Conservation (phyloP, 1,139 yeast species). For the Yueomyces sp. region DNA sequence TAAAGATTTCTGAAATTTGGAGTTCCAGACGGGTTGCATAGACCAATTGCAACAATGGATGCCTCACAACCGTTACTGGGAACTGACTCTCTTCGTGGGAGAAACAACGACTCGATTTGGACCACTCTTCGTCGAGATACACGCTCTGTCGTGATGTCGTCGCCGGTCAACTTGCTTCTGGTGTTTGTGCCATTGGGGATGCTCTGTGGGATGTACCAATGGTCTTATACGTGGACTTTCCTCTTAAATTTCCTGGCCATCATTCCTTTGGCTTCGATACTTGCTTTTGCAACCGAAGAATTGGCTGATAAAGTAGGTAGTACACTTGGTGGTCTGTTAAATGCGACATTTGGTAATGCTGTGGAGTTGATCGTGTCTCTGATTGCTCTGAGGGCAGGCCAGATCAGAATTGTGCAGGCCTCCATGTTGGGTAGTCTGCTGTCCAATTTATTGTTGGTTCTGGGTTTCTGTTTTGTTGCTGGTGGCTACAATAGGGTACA, state of each 20-base stretch:
- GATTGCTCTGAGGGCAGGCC: slow-evolving; percentile 76
- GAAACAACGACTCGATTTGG: too few relatives aligned
- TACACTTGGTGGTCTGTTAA: slow-evolving; percentile 82
- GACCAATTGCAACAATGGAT: not conserved
- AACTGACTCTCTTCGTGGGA: too few relatives aligned
- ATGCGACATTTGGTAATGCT: slow-evolving; percentile 95
- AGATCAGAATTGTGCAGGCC: slow-evolving; percentile 89
- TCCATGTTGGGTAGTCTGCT: slow-evolving; percentile 91
- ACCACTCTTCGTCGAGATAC: not conserved
- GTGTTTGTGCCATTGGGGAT: slow-evolving; percentile 86
- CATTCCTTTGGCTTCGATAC: slow-evolving; percentile 79
- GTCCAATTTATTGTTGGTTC: slow-evolving; percentile 73
- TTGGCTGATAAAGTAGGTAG: slow-evolving; percentile 75
- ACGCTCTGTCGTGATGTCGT: slow-evolving; percentile 37
- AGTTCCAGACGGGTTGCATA: too few relatives aligned
- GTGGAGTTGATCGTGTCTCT: slow-evolving; percentile 85
- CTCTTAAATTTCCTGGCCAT: slow-evolving; percentile 77
- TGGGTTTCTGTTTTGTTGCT: slow-evolving; percentile 90
- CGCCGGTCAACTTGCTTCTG: slow-evolving; percentile 67
- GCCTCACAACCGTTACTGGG: not conserved
- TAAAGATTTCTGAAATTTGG: too few relatives aligned
- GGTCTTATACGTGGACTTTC: slow-evolving; percentile 50
- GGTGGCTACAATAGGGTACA: slow-evolving; percentile 83
- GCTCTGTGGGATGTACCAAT: slow-evolving; percentile 38
- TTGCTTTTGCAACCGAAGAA: slow-evolving; percentile 90